Evolutionary conservation across 2,329 filamentous ascomycete genomes (phyloP).

Genomic region (Sphaerulina musiva): DNA sequence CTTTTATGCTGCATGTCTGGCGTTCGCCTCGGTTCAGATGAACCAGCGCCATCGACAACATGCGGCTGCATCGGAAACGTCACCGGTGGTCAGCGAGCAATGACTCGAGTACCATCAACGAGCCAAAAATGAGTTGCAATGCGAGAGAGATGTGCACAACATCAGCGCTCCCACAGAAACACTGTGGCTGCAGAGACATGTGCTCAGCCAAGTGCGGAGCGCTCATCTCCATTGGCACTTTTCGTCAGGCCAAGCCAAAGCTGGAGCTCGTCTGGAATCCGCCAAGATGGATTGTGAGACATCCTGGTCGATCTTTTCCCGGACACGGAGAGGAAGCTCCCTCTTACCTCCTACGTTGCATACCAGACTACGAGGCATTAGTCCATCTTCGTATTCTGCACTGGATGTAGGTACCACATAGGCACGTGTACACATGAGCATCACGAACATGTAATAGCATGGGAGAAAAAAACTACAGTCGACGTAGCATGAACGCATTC

Average conservation of each 20-base stretch:
- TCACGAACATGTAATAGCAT: neutral
- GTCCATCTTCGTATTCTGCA: neutral
- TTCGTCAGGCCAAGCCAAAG: neutral
- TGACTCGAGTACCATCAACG: neutral
- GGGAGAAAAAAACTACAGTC: neutral
- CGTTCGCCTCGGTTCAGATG: no score
- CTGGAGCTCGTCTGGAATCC: neutral
- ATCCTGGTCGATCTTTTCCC: conserved; percentile 1
- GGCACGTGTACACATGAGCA: conserved; percentile 1
- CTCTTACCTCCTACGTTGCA: neutral
- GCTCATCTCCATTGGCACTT: neutral
- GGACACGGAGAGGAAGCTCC: neutral
- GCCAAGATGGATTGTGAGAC: conserved; percentile 7
- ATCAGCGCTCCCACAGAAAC: no score
- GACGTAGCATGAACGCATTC: neutral
- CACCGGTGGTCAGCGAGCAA: no score
- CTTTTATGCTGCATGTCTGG: no score
- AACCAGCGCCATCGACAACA: no score
- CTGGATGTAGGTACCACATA: neutral
- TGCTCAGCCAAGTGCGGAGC: neutral
- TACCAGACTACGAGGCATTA: conserved; percentile 2
- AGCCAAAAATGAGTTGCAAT: neutral
- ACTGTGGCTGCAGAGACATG: neutral
- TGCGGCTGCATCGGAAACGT: neutral
- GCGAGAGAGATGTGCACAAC: no score